A percentile compares a stretch with the other conserved stretches of the same genome.
These are phyloP conservation scores for Abrus precatorius DNA, from an alignment of 306 rosid species.

Conservation along the genomic window DNA sequence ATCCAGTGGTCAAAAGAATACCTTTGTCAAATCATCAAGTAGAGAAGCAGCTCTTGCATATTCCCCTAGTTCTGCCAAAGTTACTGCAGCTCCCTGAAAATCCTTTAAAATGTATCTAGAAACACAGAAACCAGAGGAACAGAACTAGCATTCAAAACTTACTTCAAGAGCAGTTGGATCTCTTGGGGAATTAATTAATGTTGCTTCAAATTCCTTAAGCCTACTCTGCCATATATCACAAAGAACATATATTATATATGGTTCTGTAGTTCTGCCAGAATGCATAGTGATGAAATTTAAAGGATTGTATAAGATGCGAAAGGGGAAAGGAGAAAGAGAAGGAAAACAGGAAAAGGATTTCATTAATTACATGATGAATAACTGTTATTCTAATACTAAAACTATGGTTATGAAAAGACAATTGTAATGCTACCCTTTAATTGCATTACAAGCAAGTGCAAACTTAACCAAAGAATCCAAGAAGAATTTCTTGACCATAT, in stretches of 20 bases:
- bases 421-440: background rate
- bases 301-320: constrained; percentile 7
- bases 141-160: constrained; percentile 56
- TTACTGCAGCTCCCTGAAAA: constrained; percentile 94
- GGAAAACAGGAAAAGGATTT: background rate
- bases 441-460: background rate
- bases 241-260: constrained; percentile 35
- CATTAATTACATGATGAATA: constrained; percentile 10
- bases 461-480: background rate
- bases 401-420: background rate
- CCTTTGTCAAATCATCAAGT: constrained; percentile 88
- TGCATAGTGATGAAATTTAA: constrained; percentile 14
- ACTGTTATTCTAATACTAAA: background rate
- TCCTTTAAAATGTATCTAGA: constrained; percentile 45
- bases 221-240: constrained; percentile 69
- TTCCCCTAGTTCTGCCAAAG: constrained; percentile 85
- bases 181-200: constrained; percentile 73
- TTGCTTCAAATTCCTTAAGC: constrained; percentile 77
- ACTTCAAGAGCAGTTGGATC: constrained; percentile 90
- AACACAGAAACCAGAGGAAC: constrained; percentile 49
- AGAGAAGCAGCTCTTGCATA: constrained; percentile 78
- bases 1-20: constrained; percentile 34
- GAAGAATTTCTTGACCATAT: constrained; percentile 18
- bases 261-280: constrained; percentile 33
- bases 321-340: background rate